phyloP scores from a whole-genome alignment of 2,329 filamentous ascomycete genomes.

The Penicillium sp. region DNA sequence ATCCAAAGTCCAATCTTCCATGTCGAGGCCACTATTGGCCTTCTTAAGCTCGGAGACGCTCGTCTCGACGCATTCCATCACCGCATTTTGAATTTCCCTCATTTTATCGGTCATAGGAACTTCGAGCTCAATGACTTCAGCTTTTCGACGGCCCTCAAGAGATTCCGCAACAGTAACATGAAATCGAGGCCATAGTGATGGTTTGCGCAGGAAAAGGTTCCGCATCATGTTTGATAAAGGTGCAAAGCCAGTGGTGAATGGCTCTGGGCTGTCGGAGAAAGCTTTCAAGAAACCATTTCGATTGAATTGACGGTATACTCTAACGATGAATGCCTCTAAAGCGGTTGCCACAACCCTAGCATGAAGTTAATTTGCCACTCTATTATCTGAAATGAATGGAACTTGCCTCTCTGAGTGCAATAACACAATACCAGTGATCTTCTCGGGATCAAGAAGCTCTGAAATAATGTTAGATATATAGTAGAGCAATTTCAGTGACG shows the following conservation, averaged over 20 bases:
- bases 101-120: constrained; percentile 94
- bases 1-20: constrained; percentile 96
- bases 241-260: constrained; percentile 82
- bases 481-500: constrained; percentile 56
- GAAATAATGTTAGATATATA: constrained; percentile 17
- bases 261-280: constrained; percentile 89
- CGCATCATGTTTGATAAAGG: constrained; percentile 87
- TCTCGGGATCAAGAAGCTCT: constrained; percentile 70
- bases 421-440: constrained; percentile 79
- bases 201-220: constrained; percentile 84
- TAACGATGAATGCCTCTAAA: constrained; percentile 88
- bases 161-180: constrained; percentile 86
- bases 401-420: constrained; percentile 72
- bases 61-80: constrained; percentile 92
- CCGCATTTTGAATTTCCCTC: constrained; percentile 87
- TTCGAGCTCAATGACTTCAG: constrained; percentile 95
- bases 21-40: constrained; percentile 80
- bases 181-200: constrained; percentile 88
- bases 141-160: constrained; percentile 84
- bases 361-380: constrained; percentile 12
- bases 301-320: constrained; percentile 92
- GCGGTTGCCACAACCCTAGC: constrained; percentile 73
- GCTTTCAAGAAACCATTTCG: constrained; percentile 92
- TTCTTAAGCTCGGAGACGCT: constrained; percentile 94
- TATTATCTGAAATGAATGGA: not conserved